Evolutionary conservation across 2,329 filamentous ascomycete genomes (phyloP).

Genomic region (Atkinsonella hypoxylon): DNA sequence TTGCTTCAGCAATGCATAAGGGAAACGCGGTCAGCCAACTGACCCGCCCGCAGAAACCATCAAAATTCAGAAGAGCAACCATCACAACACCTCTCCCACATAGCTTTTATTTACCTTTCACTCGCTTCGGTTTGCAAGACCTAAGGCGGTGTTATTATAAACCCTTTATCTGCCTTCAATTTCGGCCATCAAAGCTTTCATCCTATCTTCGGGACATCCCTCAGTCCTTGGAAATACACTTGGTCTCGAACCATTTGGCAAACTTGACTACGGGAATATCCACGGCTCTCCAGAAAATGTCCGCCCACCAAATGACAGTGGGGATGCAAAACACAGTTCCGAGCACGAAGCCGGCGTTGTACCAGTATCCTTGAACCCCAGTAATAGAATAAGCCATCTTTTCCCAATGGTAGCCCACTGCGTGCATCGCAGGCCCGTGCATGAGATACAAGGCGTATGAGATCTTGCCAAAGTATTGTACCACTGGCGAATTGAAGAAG

Average conservation of each 20-base stretch:
- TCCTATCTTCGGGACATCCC: background rate
- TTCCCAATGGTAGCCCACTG: slow-evolving; percentile 39
- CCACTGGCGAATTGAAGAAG: slow-evolving; percentile 34
- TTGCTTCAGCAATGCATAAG: background rate
- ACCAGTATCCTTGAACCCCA: slow-evolving; percentile 32
- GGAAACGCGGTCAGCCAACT: no score
- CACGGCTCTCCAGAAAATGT: slow-evolving; percentile 43
- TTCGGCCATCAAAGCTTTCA: background rate
- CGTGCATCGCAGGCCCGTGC: slow-evolving; percentile 44
- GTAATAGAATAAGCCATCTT: slow-evolving; percentile 35
- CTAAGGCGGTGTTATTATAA: background rate
- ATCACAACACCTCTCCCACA: background rate
- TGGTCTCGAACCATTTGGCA: slow-evolving; percentile 41
- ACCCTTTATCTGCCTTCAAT: background rate
- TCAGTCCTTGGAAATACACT: slow-evolving; percentile 22
- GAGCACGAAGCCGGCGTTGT: slow-evolving; percentile 34
- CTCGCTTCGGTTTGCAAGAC: background rate
- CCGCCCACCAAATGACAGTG: slow-evolving; percentile 39
- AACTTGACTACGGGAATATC: slow-evolving; percentile 45
- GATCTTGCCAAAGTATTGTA: slow-evolving; percentile 49
- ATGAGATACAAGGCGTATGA: slow-evolving; percentile 51
- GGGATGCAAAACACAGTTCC: slow-evolving; percentile 37
- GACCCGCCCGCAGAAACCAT: no score
- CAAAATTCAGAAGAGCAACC: background rate
- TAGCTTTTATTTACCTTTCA: background rate